A percentile compares a stretch with the other conserved stretches of the same genome.
Evolutionary conservation across 176 grass and related monocot species (phyloP).

Genomic region (Thinopyrum elongatum): DNA sequence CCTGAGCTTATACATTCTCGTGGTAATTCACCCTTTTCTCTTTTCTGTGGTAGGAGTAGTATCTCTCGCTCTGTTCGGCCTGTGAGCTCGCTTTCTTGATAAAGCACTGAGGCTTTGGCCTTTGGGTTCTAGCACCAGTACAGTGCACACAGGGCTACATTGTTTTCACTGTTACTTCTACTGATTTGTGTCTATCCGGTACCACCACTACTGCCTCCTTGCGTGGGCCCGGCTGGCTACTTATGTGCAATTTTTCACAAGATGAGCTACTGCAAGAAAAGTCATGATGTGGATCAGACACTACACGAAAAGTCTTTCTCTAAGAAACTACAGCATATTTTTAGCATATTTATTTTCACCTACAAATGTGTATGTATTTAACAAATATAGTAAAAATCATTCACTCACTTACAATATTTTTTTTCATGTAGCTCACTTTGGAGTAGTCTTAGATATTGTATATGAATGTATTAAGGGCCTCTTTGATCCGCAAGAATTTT

Average conservation of each 20-base stretch:
- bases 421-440: too few species aligned
- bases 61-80: background rate
- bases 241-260: background rate
- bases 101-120: constrained; percentile 31
- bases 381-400: too few species aligned
- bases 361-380: too few species aligned
- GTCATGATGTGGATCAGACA: background rate
- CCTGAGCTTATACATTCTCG: background rate
- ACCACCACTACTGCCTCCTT: background rate
- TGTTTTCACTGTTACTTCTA: background rate
- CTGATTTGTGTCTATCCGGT: background rate
- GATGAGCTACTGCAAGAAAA: background rate
- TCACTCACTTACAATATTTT: too few species aligned
- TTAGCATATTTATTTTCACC: too few species aligned
- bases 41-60: background rate
- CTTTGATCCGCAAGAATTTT: too few species aligned
- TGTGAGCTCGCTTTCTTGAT: constrained; percentile 29
- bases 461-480: too few species aligned
- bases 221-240: background rate
- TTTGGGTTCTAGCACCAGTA: background rate
- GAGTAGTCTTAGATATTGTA: too few species aligned
- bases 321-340: too few species aligned
- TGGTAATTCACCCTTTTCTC: constrained; percentile 15
- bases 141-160: background rate
- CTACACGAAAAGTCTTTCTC: background rate